Evolutionary conservation across 2,329 filamentous ascomycete genomes (phyloP), one percentile per base, ranked within the genome.

Genomic region (Zymoseptoria ardabiliae): DNA sequence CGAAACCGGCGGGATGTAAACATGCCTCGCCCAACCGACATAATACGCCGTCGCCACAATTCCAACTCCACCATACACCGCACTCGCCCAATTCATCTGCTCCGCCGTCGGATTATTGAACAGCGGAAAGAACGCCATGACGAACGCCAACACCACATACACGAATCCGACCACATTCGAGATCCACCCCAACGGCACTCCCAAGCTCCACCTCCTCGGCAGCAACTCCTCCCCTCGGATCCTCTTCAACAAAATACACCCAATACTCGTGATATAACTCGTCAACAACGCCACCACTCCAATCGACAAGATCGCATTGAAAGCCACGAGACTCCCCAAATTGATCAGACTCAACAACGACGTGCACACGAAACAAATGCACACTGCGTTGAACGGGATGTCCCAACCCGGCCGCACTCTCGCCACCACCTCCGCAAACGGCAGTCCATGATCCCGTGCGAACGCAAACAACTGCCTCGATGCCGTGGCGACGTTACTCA

Each of bases 401-500:
- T 65, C 63, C 64, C 60, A 64, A 19, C 58, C 60, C 2, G 65
- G 65, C 17, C 62, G 64, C 11, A 69, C 66, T n/a, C 61, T 58
- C 54, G 63, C 61, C 41, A 66, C 56, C 55, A 65, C 58, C n/a
- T 30, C 25, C 17, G 65, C 64, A 30, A 76, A 77, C 0, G 76
- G 76, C 0, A 78, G 68, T 1, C 77, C 77, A 3, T 70, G 65
- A 57, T 79, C 77, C 22, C 76, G 72, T 13, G 76, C 75, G 62
- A 78, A 78, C 0, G 75, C 74, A 57, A 70, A 79, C 4, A 73
- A 68, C 68, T 77, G 75, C 7, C 75, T 73, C 8, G 75, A 76
- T 1, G 74, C 74, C 2, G 76, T 72, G 35, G 76, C 75, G 10
- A 75, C 61, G 19, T 72, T 65, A 10, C 71, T 73, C 13, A 76